Conservation (phyloP, 805 yeast genomes). For the Candida coleopterorum region DNA sequence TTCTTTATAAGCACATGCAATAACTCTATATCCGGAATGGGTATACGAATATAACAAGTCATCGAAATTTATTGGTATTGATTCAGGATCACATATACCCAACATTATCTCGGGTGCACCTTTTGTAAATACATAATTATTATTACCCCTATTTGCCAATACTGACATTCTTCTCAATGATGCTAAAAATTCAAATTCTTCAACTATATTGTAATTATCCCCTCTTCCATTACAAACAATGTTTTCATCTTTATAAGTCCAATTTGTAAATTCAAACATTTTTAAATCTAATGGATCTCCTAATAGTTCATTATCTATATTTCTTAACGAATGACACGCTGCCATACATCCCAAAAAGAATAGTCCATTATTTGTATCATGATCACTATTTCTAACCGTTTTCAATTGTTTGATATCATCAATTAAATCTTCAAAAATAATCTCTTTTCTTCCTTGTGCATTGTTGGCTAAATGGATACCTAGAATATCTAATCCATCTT, state of each 20-base stretch:
- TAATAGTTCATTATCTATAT: constrained; percentile 70
- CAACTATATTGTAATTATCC: constrained; percentile 27
- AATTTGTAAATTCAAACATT: constrained; percentile 86
- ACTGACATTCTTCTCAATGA: constrained; percentile 89
- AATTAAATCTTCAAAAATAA: constrained; percentile 28
- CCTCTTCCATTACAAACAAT: constrained; percentile 12
- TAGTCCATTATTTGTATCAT: constrained; percentile 27
- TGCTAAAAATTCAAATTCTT: constrained; percentile 79
- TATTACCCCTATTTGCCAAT: constrained; percentile 34
- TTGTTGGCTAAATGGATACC: constrained; percentile 44
- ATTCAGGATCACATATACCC: constrained; percentile 64
- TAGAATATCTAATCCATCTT: constrained; percentile 89
- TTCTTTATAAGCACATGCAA: constrained; percentile 79
- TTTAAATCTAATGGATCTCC: constrained; percentile 94
- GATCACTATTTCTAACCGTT: constrained; percentile 8
- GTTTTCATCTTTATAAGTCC: constrained; percentile 67
- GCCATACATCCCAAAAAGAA: constrained; percentile 46
- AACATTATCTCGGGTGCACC: constrained; percentile 97
- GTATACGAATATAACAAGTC: constrained; percentile 79
- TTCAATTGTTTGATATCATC: constrained; percentile 10
- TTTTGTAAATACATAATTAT: constrained; percentile 52
- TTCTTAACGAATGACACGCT: constrained; percentile 82
- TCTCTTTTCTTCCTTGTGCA: constrained; percentile 37
- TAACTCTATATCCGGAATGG: constrained; percentile 90
- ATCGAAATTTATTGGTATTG: constrained; percentile 72